Base-by-base conservation (phyloP, 2,329 filamentous ascomycete species). In the Paraphoma sp. region DNA sequence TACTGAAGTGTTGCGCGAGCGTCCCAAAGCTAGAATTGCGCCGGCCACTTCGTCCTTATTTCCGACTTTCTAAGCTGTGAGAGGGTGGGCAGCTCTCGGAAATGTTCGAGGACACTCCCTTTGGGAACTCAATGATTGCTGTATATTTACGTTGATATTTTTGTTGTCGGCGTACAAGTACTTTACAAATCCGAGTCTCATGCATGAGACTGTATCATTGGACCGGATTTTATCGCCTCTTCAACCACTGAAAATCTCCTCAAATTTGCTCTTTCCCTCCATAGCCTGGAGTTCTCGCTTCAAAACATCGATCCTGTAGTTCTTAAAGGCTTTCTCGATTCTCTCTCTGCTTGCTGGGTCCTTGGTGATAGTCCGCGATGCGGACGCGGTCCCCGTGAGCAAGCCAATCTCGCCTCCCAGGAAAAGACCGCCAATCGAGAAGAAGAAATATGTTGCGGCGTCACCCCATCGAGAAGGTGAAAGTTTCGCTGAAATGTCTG, bases 361-460 rank as follows among this genome's bases (percentile, higher is more conserved):
- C 28, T 72, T 72, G 1, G 77, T 79, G 51, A 90, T 84, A 1
- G 77, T 77, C 38, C 83, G 78, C 31, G 82, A 79, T 2, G 85
- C 87, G 5, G 82, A 80, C 45, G 80, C 80, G 1, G 81, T 82
- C 0, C 88, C 87, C 0, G 81, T 82, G 54, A 89, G 60, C 45
- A 89, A 75, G 0, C 88, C 87, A 11, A 82, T 74, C 75, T 90
- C 88, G 7, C 88, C 87, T 7, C 87, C 87, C 6, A 90, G 60
- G 58, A 90, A 86, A 5, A 89, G 69, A 0, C 87, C 87, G 12
- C 86, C 87, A 0, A 84, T 68, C 0, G 83, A 82, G 45, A 89
- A 87, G 67, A 90, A 84, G 58, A 84, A 83, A 67, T 87, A 89
- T 0, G 88, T 85, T 3, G 85, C 83, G 29, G 86, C 69, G 60